Conservation (phyloP, 805 yeast species). For the Suhomyces faveliae region DNA sequence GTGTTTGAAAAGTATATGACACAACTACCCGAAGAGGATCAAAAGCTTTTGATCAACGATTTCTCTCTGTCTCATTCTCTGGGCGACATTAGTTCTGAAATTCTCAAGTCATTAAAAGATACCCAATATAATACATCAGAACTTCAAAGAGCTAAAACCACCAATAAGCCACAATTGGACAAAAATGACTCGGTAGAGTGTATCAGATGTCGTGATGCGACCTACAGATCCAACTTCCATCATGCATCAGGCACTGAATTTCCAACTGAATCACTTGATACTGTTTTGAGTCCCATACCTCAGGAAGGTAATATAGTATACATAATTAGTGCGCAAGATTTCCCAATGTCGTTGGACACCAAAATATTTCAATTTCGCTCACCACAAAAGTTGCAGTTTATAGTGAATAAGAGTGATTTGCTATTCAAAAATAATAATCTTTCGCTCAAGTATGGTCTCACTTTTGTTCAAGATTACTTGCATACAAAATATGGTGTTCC, state of each 20-base stretch:
- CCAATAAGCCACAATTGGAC: background rate
- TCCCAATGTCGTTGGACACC: constrained; percentile 59
- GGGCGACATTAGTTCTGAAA: constrained; percentile 1
- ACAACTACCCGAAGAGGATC: constrained; percentile 26
- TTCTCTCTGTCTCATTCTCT: background rate
- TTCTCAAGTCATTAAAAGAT: constrained; percentile 5
- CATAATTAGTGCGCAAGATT: constrained; percentile 66
- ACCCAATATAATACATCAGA: constrained; percentile 1
- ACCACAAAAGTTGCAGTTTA: constrained; percentile 36
- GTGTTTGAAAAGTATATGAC: constrained; percentile 19
- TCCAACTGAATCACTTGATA: constrained; percentile 21
- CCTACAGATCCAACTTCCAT: constrained; percentile 42
- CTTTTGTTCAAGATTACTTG: constrained; percentile 36
- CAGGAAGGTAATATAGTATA: constrained; percentile 49
- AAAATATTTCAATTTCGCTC: constrained; percentile 33
- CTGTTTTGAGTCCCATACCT: constrained; percentile 37
- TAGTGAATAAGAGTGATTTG: constrained; percentile 45
- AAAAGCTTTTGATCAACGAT: constrained; percentile 22
- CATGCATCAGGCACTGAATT: constrained; percentile 23
- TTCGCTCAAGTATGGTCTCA: constrained; percentile 24
- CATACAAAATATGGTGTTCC: constrained; percentile 29
- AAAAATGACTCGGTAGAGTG: constrained; percentile 36
- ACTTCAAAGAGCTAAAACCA: constrained; percentile 4
- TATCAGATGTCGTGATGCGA: constrained; percentile 54
- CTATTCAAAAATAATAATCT: constrained; percentile 33